Evolutionary conservation across 164 flowering plant genomes (phyloP).

Genomic region (Taxillus chinensis): DNA sequence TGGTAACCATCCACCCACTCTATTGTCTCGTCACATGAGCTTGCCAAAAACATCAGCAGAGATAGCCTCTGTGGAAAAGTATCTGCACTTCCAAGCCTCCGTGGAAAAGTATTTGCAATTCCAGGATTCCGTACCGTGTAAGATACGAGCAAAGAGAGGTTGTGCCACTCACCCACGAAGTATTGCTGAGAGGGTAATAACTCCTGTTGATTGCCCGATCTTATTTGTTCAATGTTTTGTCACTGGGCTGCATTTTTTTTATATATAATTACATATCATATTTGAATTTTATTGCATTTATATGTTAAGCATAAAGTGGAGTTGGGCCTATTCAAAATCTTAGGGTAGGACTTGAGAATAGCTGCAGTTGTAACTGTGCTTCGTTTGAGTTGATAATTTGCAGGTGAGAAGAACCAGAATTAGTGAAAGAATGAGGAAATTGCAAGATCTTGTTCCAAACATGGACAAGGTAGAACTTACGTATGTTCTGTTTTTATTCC

Average conservation of each 20-base stretch:
- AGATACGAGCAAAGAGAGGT: conserved; percentile 79
- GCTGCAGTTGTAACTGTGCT: not conserved
- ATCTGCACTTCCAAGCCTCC: conserved; percentile 54
- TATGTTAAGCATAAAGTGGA: too few species aligned
- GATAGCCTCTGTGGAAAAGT: conserved; percentile 51
- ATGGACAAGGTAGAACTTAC: conserved; percentile 76
- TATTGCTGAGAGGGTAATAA: conserved; percentile 88
- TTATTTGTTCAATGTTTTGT: not conserved
- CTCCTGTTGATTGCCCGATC: not conserved
- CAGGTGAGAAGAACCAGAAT: conserved; percentile 91
- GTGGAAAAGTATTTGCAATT: conserved; percentile 56
- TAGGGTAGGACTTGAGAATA: not conserved
- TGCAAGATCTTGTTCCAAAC: conserved; percentile 95
- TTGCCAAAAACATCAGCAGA: conserved; percentile 55
- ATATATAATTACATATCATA: too few species aligned
- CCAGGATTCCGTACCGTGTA: conserved; percentile 70
- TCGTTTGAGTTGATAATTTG: conserved; percentile 5
- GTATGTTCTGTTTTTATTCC: not conserved
- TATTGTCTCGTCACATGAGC: conserved; percentile 68
- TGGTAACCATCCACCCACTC: conserved; percentile 22
- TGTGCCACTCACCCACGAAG: conserved; percentile 93
- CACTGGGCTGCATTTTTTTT: not conserved
- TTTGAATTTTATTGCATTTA: too few species aligned
- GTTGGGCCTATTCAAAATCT: too few species aligned
- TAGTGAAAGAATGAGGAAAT: conserved; percentile 87